Evolutionary conservation across 2,329 filamentous ascomycete genomes (phyloP).

Genomic region (Chaetomium olivaceum): DNA sequence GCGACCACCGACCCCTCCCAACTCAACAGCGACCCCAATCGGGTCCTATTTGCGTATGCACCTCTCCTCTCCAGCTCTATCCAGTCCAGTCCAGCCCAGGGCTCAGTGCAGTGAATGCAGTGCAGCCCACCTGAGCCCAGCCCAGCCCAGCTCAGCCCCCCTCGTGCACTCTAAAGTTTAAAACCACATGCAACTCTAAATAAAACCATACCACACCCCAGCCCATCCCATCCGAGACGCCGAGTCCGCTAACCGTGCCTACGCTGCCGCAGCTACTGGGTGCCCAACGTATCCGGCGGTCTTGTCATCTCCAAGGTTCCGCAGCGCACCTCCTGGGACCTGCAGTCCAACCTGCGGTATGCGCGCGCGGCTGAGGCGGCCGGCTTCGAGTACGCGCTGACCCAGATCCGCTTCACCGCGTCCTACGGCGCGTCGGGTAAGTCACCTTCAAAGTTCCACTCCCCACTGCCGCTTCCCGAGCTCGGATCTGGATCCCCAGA

Average conservation of each 20-base stretch:
- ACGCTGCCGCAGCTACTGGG: slow-evolving; percentile 1
- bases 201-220: no score
- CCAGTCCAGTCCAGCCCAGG: background rate
- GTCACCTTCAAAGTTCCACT: background rate
- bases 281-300: background rate
- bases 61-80: background rate
- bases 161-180: no score
- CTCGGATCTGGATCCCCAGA: no score
- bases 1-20: background rate
- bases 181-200: background rate
- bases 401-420: slow-evolving; percentile 6
- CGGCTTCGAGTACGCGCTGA: slow-evolving; percentile 4
- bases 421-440: slow-evolving; percentile 3
- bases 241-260: no score
- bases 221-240: no score
- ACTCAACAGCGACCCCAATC: background rate
- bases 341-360: slow-evolving; percentile 2
- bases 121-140: no score
- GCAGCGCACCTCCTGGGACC: slow-evolving; percentile 2
- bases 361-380: background rate
- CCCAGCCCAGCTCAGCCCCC: no score
- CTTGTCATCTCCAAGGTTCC: slow-evolving; percentile 7
- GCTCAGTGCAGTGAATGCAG: no score
- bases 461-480: no score
- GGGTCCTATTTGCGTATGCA: slow-evolving; percentile 2